Evolutionary conservation across 2,329 filamentous ascomycete genomes (phyloP), one percentile per base, ranked within the genome.

Genomic region (Fusarium nanum): DNA sequence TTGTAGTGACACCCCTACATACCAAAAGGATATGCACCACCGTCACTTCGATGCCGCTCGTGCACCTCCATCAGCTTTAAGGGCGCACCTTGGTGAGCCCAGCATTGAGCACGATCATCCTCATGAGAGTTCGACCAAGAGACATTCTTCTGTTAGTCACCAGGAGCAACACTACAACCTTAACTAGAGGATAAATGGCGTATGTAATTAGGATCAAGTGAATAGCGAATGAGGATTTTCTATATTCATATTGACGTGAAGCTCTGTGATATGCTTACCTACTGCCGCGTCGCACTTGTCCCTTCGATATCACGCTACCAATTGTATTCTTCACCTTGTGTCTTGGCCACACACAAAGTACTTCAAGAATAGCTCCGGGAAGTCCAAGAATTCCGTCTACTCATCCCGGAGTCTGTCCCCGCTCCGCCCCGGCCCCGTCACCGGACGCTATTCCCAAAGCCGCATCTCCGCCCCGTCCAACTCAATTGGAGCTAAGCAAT

Each of bases 91-190:
- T 6, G 77, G 76, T 20, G 67, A 72, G 14, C 76, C 76, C 2
- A 64, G 48, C 11, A 75, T 78, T 18, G 76, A 76, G 72, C 77
- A 78, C 41, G 70, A 76, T n/a, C 74, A 75, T 12, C 76, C 77
- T 0, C 49, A 77, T 6, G 76, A 78, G 22, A 78, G 76, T 65
- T 68, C 66, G n/a, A 75, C 71, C 20, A 70, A 60, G 60, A 53
- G 76, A 25, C 76, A 78, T 6, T 72, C 72, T 25, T 74, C 73
- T 32, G 49, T 72, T 2, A 78, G 76, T 60, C 74, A 77, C n/a
- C 77, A 78, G 67, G 77, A 78, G 71, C 67, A 72, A n/a, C 72
- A 77, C 25, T 73, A 73, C 13, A 63, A 44, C 22, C 30, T 76
- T 53, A 61, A 66, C 22, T 71, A 56, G 20, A 42, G 14, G 28